Conservation (phyloP, 2,329 filamentous ascomycete genomes). For the Pseudogymnoascus sp. region DNA sequence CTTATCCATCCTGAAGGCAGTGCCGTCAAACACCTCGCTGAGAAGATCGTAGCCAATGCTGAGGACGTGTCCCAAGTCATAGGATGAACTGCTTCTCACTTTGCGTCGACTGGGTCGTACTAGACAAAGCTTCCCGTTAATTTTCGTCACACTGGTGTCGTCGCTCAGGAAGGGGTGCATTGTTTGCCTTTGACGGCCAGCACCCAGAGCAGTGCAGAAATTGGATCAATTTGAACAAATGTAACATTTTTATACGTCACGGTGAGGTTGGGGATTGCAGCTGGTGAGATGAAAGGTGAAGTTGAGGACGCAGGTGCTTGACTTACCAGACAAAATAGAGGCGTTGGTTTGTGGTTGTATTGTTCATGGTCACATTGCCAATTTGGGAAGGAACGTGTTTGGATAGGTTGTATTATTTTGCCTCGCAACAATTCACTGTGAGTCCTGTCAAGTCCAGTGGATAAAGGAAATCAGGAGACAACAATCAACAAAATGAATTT, state of each 20-base stretch:
- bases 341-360: background rate
- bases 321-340: constrained; percentile 4
- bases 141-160: constrained; percentile 2
- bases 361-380: background rate
- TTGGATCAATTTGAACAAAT: background rate
- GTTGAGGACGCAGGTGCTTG: background rate
- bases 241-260: background rate
- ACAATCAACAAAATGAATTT: background rate
- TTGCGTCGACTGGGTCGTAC: background rate
- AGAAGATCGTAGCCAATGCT: constrained; percentile 3
- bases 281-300: background rate
- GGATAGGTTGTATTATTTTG: background rate
- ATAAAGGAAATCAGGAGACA: background rate
- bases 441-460: background rate
- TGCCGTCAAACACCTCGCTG: background rate
- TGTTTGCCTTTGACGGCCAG: background rate
- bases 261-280: background rate
- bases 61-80: background rate
- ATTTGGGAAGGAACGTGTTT: background rate
- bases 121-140: constrained; percentile 7
- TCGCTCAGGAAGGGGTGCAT: background rate
- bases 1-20: background rate
- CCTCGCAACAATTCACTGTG: background rate
- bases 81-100: background rate
- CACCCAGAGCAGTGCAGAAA: background rate